Conservation (phyloP, 2,329 filamentous ascomycete genomes). For the Aspergillus ochraceus region DNA sequence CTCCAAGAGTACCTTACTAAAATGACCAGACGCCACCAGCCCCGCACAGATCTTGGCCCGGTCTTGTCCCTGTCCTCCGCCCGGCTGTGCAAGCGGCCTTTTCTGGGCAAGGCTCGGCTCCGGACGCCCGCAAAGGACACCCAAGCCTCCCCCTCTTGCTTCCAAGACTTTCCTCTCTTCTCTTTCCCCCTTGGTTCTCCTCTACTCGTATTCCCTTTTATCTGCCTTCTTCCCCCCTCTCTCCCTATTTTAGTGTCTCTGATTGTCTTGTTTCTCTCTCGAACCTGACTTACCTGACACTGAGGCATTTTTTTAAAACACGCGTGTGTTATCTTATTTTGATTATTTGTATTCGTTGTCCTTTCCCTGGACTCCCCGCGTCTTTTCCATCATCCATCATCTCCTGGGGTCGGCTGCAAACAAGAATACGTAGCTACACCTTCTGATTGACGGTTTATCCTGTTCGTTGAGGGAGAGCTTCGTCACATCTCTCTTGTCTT, state of each 20-base stretch:
- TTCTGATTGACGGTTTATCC: constrained; percentile 6
- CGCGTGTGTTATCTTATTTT: not conserved
- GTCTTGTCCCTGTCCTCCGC: constrained; percentile 35
- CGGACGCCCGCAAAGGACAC: constrained; percentile 16
- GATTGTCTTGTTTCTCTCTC: constrained; percentile 10
- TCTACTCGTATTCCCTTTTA: constrained; percentile 14
- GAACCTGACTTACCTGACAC: not conserved
- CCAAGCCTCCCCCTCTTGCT: constrained; percentile 19
- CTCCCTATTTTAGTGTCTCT: constrained; percentile 3
- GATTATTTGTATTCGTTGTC: constrained; percentile 1
- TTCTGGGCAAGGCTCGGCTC: constrained; percentile 38
- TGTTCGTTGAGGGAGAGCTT: not conserved
- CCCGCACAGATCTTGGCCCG: constrained; percentile 36
- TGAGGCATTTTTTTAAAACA: constrained; percentile 6
- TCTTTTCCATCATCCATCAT: not conserved
- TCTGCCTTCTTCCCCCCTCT: constrained; percentile 9
- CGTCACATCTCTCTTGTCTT: constrained; percentile 8
- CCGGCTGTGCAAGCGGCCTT: constrained; percentile 30
- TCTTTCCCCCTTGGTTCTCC: constrained; percentile 4
- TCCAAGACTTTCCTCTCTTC: constrained; percentile 17
- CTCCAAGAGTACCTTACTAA: not conserved
- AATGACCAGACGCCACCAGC: constrained; percentile 5
- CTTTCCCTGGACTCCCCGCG: constrained; percentile 6
- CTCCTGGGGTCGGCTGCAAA: not conserved
- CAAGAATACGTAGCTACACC: not conserved